Conservation (phyloP, 345 rosid species). For the Sisymbrium irio region DNA sequence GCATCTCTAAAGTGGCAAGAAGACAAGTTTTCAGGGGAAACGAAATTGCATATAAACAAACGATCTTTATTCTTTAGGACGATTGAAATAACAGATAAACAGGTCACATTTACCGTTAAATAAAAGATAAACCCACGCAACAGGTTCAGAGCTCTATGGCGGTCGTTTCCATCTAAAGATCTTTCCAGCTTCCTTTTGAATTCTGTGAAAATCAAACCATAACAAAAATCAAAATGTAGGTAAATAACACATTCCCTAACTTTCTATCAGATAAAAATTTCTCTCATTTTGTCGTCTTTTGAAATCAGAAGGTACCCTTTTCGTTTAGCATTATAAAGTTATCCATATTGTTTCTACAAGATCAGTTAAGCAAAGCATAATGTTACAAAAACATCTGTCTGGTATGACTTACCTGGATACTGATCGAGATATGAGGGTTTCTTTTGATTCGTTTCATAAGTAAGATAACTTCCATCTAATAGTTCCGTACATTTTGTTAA, state of each 20-base stretch:
- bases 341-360: not conserved
- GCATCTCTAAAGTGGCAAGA: not conserved
- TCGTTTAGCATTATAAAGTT: not conserved
- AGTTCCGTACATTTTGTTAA: slow-evolving; percentile 5
- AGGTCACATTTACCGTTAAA: slow-evolving; percentile 48
- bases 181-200: slow-evolving; percentile 20
- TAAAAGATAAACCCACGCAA: slow-evolving; percentile 77
- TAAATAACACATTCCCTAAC: not conserved
- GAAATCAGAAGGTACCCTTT: not conserved
- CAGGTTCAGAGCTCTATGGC: slow-evolving; percentile 43
- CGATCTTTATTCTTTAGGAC: not conserved
- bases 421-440: slow-evolving; percentile 55
- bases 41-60: not conserved
- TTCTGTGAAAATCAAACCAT: slow-evolving; percentile 15
- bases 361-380: not conserved
- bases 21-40: not conserved
- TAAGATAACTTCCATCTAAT: slow-evolving; percentile 34
- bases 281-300: not conserved
- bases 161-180: slow-evolving; percentile 9
- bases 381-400: not conserved
- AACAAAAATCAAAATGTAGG: slow-evolving; percentile 1
- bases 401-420: slow-evolving; percentile 37
- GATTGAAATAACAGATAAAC: not conserved
- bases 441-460: not conserved
- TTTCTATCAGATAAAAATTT: not conserved